phyloP scores from a whole-genome alignment of 768 basidiomycete genomes.

The Phallus indusiatus region DNA sequence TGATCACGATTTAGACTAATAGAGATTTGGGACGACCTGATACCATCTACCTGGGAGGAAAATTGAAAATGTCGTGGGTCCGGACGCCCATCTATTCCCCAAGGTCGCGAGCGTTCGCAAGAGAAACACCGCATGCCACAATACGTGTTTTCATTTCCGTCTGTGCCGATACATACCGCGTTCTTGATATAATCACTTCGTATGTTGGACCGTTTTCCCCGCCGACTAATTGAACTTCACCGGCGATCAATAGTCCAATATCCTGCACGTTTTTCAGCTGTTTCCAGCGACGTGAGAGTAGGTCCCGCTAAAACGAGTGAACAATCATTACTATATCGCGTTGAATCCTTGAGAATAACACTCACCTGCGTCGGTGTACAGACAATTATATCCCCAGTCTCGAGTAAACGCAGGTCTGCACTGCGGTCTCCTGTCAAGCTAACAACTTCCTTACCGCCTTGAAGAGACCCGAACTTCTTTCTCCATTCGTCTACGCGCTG shows the following conservation, averaged over 20 bases:
- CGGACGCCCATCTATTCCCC: conserved; percentile 98
- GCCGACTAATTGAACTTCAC: conserved; percentile 91
- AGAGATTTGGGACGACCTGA: too few species aligned
- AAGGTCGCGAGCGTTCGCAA: conserved; percentile 91
- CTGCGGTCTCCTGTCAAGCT: conserved; percentile 91
- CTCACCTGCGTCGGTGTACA: conserved; percentile 86
- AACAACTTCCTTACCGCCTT: conserved; percentile 90
- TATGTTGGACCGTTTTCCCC: conserved; percentile 95
- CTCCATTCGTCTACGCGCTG: conserved; percentile 83
- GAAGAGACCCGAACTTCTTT: conserved; percentile 68
- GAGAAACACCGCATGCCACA: conserved; percentile 88
- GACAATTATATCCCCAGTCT: conserved; percentile 87
- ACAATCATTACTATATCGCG: too few species aligned
- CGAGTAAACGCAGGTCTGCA: conserved; percentile 79
- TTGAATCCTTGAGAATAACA: too few species aligned
- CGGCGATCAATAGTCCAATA: conserved; percentile 86
- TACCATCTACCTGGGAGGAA: conserved; percentile 78
- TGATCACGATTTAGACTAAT: too few species aligned
- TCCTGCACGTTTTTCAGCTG: conserved; percentile 95
- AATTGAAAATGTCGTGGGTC: conserved; percentile 94
- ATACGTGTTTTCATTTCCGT: conserved; percentile 89
- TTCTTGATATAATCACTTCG: conserved; percentile 93
- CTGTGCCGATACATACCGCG: conserved; percentile 90
- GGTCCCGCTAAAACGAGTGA: conserved; percentile 65
- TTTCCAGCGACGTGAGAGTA: conserved; percentile 89